These are phyloP conservation scores for Coffea humblotiana DNA, from an alignment of 305 asterid species.

Conservation along the genomic window DNA sequence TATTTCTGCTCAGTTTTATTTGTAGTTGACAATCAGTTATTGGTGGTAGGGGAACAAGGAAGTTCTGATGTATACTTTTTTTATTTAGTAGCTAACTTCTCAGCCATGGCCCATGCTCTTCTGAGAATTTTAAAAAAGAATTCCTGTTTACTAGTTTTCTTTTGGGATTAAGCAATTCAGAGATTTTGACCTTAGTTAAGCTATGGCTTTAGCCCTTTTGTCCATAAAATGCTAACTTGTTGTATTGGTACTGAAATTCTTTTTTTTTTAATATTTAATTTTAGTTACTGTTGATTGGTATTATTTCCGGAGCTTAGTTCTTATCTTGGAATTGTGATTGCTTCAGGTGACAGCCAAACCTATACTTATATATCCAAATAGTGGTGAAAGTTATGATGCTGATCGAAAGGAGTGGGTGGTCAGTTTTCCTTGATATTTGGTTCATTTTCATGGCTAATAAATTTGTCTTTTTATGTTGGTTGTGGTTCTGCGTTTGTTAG, in stretches of 20 bases:
- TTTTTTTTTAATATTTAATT: background rate
- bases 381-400: slow-evolving; percentile 88
- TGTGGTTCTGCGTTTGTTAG: no score
- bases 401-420: slow-evolving; percentile 84
- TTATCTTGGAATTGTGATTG: slow-evolving; percentile 18
- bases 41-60: no score
- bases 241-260: background rate
- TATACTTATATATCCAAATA: slow-evolving; percentile 82
- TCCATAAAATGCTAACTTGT: background rate
- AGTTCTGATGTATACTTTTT: no score
- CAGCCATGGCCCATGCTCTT: no score
- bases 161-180: no score
- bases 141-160: no score
- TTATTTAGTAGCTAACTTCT: no score
- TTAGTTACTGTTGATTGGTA: background rate
- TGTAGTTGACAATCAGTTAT: background rate
- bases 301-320: slow-evolving; percentile 3
- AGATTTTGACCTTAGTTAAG: no score
- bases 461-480: background rate
- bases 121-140: no score
- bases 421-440: slow-evolving; percentile 23
- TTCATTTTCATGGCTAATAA: slow-evolving; percentile 3
- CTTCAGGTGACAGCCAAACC: slow-evolving; percentile 71
- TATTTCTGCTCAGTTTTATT: background rate
- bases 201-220: no score